phyloP scores from a whole-genome alignment of 257 asterid species.

The Coffea eugenioides region DNA sequence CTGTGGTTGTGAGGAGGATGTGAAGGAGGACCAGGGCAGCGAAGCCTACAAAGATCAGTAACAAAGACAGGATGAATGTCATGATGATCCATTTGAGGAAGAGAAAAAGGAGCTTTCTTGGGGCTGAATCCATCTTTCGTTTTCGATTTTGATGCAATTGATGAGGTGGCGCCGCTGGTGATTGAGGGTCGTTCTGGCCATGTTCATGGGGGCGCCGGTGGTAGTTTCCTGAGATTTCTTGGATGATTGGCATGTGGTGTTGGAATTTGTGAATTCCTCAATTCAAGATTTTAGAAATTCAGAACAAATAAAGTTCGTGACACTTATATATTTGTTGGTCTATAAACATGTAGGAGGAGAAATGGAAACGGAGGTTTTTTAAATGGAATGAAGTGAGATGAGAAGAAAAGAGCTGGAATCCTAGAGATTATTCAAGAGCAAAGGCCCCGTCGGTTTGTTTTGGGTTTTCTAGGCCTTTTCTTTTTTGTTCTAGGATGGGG shows the following conservation, averaged over 20 bases:
- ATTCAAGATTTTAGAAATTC: background rate
- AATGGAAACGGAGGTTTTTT: too few species aligned
- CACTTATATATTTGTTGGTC: background rate
- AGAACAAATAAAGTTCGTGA: background rate
- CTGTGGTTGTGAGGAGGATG: constrained; percentile 59
- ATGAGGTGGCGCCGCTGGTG: background rate
- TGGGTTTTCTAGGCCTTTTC: too few species aligned
- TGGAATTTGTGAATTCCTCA: background rate
- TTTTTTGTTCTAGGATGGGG: background rate
- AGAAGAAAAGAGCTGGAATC: too few species aligned
- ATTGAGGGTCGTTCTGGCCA: background rate
- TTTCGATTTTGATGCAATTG: constrained; percentile 21
- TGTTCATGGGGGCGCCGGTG: background rate
- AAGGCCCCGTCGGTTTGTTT: too few species aligned
- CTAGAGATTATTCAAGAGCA: too few species aligned
- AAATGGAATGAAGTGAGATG: background rate
- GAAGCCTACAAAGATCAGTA: constrained; percentile 81
- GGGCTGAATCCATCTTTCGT: constrained; percentile 33
- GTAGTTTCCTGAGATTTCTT: constrained; percentile 14
- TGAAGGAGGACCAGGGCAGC: constrained; percentile 78
- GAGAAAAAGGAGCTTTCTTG: constrained; percentile 50
- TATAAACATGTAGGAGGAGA: too few species aligned
- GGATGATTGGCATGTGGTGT: constrained; percentile 33
- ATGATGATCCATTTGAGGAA: constrained; percentile 66
- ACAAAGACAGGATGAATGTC: constrained; percentile 56